These are phyloP conservation scores for Geosmithia putterillii DNA, from an alignment of 2,329 filamentous ascomycete genomes.

Conservation along the genomic window DNA sequence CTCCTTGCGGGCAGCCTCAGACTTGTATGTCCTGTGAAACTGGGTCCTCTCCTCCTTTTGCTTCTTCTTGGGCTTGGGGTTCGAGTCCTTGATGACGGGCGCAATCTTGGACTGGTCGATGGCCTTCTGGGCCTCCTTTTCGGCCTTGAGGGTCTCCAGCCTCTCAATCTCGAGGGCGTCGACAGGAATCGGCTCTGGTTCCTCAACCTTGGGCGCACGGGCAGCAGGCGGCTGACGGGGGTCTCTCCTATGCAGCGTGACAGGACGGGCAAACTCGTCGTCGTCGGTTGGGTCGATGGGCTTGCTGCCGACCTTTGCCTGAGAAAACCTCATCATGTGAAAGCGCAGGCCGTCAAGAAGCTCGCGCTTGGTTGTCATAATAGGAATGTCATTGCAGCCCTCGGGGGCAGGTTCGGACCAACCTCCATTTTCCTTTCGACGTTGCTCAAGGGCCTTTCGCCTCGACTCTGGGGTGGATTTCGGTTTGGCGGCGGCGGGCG, in stretches of 20 bases:
- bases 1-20: constrained; percentile 69
- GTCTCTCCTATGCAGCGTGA: constrained; percentile 81
- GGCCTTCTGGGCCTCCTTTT: constrained; percentile 75
- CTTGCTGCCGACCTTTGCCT: constrained; percentile 44
- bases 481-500: constrained; percentile 10
- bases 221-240: constrained; percentile 58
- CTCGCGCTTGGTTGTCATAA: constrained; percentile 73
- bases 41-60: constrained; percentile 78
- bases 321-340: constrained; percentile 72
- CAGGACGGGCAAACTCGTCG: constrained; percentile 73
- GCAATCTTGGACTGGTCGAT: constrained; percentile 88
- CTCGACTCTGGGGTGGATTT: not conserved
- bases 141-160: constrained; percentile 59
- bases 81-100: constrained; percentile 53
- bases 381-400: constrained; percentile 45
- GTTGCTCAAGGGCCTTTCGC: constrained; percentile 16
- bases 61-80: constrained; percentile 41
- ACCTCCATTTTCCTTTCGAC: constrained; percentile 36
- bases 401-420: constrained; percentile 42
- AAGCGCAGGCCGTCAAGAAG: constrained; percentile 70
- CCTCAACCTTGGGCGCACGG: constrained; percentile 49
- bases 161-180: constrained; percentile 50
- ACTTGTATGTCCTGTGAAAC: constrained; percentile 68
- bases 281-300: constrained; percentile 58
- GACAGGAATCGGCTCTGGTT: constrained; percentile 24